phyloP scores from a whole-genome alignment of 2,329 filamentous ascomycete genomes.

The Lachnellula occidentalis region DNA sequence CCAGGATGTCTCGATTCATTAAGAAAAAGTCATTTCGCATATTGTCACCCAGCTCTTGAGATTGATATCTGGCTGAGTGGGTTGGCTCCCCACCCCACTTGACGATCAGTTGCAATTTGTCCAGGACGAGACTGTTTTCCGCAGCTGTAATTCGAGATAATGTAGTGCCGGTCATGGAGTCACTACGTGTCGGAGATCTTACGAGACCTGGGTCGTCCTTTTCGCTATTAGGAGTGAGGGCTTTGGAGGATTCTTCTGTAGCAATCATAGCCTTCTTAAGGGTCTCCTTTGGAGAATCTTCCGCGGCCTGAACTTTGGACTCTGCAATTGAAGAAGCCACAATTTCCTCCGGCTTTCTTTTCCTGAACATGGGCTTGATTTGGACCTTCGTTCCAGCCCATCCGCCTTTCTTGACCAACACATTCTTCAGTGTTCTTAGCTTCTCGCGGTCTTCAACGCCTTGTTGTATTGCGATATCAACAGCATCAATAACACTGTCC shows the following conservation, averaged over 20 bases:
- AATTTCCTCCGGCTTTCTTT: conserved; percentile 65
- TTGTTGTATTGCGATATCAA: conserved; percentile 71
- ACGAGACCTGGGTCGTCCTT: conserved; percentile 32
- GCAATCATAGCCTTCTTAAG: conserved; percentile 8
- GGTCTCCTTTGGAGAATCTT: not conserved
- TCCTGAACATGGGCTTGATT: conserved; percentile 98
- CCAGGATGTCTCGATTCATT: conserved; percentile 85
- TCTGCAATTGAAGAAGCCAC: conserved; percentile 9
- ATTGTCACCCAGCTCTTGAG: conserved; percentile 89
- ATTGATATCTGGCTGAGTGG: conserved; percentile 92
- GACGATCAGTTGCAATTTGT: conserved; percentile 95
- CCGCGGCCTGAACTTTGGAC: not conserved
- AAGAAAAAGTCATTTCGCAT: conserved; percentile 93
- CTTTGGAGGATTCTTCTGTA: conserved; percentile 13
- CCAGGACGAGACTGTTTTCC: conserved; percentile 86
- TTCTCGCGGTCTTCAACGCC: conserved; percentile 82
- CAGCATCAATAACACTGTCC: conserved; percentile 82
- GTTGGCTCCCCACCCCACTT: conserved; percentile 99
- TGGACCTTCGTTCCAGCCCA: conserved; percentile 98
- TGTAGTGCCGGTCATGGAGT: conserved; percentile 84
- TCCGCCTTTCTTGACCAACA: conserved; percentile 83
- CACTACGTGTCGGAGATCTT: conserved; percentile 59
- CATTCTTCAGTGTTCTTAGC: conserved; percentile 78
- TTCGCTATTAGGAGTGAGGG: conserved; percentile 1
- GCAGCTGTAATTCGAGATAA: conserved; percentile 91